Conservation (phyloP, 805 yeast genomes). For the Candida insectorum region DNA sequence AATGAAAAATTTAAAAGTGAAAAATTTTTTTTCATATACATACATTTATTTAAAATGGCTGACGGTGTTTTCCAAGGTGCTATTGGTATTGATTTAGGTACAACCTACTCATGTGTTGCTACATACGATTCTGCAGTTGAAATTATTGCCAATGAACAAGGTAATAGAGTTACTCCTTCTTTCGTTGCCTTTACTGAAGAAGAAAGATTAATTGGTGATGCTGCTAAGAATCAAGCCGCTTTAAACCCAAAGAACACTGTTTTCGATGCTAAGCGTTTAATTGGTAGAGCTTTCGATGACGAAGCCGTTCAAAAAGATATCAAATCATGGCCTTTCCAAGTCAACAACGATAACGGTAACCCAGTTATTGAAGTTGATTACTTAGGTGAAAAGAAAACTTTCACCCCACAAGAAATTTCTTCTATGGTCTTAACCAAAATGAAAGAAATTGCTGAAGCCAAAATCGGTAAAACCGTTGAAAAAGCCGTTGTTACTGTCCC, state of each 20-base stretch:
- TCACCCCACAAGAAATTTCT: constrained; percentile 48
- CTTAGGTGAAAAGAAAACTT: constrained; percentile 45
- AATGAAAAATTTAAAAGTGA: constrained; percentile 6
- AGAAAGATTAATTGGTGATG: constrained; percentile 52
- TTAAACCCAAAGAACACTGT: constrained; percentile 49
- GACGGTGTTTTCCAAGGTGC: constrained; percentile 99
- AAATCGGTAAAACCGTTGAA: constrained; percentile 74
- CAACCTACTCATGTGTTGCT: constrained; percentile 51
- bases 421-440: constrained; percentile 49
- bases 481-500: constrained; percentile 49
- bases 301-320: constrained; percentile 58
- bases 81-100: constrained; percentile 53
- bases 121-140: constrained; percentile 48
- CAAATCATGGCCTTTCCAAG: constrained; percentile 48
- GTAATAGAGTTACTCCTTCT: constrained; percentile 51
- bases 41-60: constrained; percentile 53
- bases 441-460: constrained; percentile 81
- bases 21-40: constrained; percentile 11
- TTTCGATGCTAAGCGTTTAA: constrained; percentile 49
- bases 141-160: constrained; percentile 50
- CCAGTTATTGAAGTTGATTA: constrained; percentile 46
- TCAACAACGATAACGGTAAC: constrained; percentile 43
- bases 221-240: constrained; percentile 51
- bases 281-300: constrained; percentile 60
- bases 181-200: constrained; percentile 47